Evolutionary conservation across 2,329 filamentous ascomycete genomes (phyloP).

Genomic region (Ophiognomonia clavigignenti-juglandacearum): DNA sequence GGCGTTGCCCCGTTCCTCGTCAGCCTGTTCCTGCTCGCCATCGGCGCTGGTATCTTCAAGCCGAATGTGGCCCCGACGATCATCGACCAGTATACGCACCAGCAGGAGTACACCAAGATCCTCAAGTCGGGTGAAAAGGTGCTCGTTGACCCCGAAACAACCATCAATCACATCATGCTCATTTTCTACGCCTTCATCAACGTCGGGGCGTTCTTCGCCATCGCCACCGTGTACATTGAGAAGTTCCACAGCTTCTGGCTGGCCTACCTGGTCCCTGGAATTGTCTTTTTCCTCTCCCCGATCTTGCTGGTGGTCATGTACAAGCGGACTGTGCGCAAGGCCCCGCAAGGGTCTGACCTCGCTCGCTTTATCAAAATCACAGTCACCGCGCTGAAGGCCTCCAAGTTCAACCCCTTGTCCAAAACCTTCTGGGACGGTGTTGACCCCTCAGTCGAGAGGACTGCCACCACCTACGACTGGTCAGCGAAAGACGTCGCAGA

Average conservation of each 20-base stretch:
- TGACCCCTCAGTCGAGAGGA: constrained; percentile 47
- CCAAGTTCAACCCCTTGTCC: constrained; percentile 46
- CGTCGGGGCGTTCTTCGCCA: constrained; percentile 55
- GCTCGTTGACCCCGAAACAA: constrained; percentile 41
- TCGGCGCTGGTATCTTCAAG: constrained; percentile 70
- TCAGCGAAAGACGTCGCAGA: constrained; percentile 65
- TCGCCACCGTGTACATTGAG: constrained; percentile 68
- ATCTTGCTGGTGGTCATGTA: constrained; percentile 51
- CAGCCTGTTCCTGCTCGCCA: constrained; percentile 59
- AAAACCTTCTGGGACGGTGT: constrained; percentile 54
- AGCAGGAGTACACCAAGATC: constrained; percentile 35
- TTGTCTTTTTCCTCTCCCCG: constrained; percentile 56
- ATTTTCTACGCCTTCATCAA: constrained; percentile 64
- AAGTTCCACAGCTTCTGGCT: constrained; percentile 75
- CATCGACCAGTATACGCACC: constrained; percentile 38
- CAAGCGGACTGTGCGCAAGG: constrained; percentile 50
- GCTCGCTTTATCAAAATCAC: constrained; percentile 54
- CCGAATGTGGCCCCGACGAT: constrained; percentile 46
- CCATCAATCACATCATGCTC: constrained; percentile 38
- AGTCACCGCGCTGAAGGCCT: constrained; percentile 46
- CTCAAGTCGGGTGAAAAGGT: constrained; percentile 39
- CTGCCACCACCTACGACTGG: constrained; percentile 50
- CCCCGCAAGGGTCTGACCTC: constrained; percentile 63
- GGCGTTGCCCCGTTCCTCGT: constrained; percentile 56
- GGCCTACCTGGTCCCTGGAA: constrained; percentile 46